phyloP scores from a whole-genome alignment of 768 basidiomycete species.

The Agrocybe chaxingu region DNA sequence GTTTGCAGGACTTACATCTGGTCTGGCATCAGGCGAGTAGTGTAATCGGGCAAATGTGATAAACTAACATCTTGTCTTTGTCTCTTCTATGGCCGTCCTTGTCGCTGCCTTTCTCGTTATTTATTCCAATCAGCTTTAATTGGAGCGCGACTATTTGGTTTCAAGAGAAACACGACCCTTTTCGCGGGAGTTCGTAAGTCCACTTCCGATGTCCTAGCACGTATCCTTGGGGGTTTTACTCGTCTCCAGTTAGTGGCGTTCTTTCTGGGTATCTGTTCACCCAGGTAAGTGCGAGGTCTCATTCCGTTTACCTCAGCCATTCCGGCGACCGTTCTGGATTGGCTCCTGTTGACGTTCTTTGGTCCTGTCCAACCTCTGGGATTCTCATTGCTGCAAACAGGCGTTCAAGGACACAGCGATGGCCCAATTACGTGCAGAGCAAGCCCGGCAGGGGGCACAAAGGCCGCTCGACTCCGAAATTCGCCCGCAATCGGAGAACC shows the following conservation, averaged over 20 bases:
- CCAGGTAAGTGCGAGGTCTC: conserved; percentile 46
- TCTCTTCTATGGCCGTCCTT: conserved; percentile 14
- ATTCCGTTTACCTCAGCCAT: conserved; percentile 28
- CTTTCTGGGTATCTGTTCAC: conserved; percentile 74
- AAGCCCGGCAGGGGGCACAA: conserved; percentile 19
- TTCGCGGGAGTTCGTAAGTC: conserved; percentile 64
- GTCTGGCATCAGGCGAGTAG: conserved; percentile 63
- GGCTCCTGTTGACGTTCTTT: neutral
- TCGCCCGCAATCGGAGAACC: neutral
- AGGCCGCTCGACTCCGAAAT: conserved; percentile 12
- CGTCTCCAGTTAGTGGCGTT: conserved; percentile 54
- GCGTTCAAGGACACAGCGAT: conserved; percentile 32
- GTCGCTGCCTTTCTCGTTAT: conserved; percentile 7
- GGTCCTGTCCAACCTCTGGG: neutral
- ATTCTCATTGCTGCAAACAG: conserved; percentile 10
- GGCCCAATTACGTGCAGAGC: conserved; percentile 34
- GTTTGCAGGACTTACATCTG: conserved; percentile 71
- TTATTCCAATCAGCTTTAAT: conserved; percentile 46
- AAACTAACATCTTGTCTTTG: conserved; percentile 9
- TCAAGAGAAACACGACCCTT: conserved; percentile 64
- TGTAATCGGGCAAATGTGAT: too few species aligned
- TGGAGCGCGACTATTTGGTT: conserved; percentile 57
- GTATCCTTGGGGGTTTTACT: conserved; percentile 20
- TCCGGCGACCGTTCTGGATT: conserved; percentile 3
- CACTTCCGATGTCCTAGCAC: conserved; percentile 14